phyloP scores from a whole-genome alignment of 805 yeast species.

The Saturnispora diversa region DNA sequence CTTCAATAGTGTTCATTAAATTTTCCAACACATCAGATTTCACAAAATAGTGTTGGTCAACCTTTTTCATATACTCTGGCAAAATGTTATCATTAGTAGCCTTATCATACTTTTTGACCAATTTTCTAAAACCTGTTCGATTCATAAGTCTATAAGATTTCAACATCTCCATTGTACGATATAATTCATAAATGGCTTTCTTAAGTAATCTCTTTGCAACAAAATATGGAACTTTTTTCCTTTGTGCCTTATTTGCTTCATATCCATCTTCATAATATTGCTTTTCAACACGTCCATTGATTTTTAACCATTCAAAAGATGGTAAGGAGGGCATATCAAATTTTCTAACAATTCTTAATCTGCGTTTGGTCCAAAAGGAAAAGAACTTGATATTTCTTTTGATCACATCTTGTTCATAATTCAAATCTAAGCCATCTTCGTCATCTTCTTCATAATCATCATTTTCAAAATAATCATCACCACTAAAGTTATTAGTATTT shows the following conservation, averaged over 20 bases:
- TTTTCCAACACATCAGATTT: conserved; percentile 62
- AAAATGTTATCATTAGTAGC: conserved; percentile 40
- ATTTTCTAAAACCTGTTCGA: conserved; percentile 81
- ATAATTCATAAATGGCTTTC: conserved; percentile 61
- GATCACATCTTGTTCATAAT: conserved; percentile 11
- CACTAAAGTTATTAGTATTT: conserved; percentile 1
- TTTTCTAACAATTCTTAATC: conserved; percentile 27
- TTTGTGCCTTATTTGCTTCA: conserved; percentile 17
- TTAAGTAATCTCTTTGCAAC: conserved; percentile 62
- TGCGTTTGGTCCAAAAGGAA: conserved; percentile 21
- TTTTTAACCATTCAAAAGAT: conserved; percentile 28
- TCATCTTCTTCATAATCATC: conserved; percentile 13
- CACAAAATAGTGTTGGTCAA: conserved; percentile 51
- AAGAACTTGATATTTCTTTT: conserved; percentile 16
- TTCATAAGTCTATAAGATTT: conserved; percentile 68
- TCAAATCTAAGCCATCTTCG: conserved; percentile 10
- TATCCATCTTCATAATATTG: conserved; percentile 31
- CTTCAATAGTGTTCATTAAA: conserved; percentile 55
- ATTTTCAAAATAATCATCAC: conserved; percentile 15
- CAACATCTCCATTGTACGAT: conserved; percentile 62
- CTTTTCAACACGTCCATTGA: conserved; percentile 26
- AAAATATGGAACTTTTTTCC: conserved; percentile 42
- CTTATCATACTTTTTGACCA: conserved; percentile 87
- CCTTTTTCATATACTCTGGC: conserved; percentile 45
- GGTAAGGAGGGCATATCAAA: conserved; percentile 39